A percentile compares a stretch with the other conserved stretches of the same genome.
These are phyloP conservation scores for Hymenoscyphus fraxineus DNA, from an alignment of 2,329 filamentous ascomycete genomes.

Conservation along the genomic window DNA sequence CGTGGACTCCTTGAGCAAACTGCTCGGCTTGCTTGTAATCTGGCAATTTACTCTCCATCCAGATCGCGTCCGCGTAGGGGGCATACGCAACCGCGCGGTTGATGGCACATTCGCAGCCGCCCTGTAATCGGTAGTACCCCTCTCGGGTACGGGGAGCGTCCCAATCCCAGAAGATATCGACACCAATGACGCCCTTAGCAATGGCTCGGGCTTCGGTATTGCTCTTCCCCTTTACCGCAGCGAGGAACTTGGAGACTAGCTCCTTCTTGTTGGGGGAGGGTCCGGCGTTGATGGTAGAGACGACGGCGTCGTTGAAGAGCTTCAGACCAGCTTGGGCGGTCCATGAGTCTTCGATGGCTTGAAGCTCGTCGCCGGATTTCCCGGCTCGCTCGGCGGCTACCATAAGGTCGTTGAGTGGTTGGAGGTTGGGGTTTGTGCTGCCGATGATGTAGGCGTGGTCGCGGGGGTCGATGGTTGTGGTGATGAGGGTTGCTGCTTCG, in stretches of 20 bases:
- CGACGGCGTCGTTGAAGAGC: slow-evolving; percentile 87
- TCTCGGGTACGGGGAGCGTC: slow-evolving; percentile 88
- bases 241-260: slow-evolving; percentile 63
- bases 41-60: slow-evolving; percentile 98
- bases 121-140: slow-evolving; percentile 90
- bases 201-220: slow-evolving; percentile 77
- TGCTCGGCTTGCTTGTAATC: slow-evolving; percentile 88
- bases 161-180: slow-evolving; percentile 91
- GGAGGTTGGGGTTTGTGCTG: slow-evolving; percentile 76
- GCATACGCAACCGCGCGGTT: slow-evolving; percentile 89
- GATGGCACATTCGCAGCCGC: slow-evolving; percentile 85
- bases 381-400: slow-evolving; percentile 75
- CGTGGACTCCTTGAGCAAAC: slow-evolving; percentile 90
- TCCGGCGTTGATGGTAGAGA: slow-evolving; percentile 71
- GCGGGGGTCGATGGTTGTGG: slow-evolving; percentile 89
- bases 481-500: slow-evolving; percentile 95
- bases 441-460: slow-evolving; percentile 94
- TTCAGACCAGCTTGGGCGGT: slow-evolving; percentile 71
- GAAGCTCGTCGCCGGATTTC: slow-evolving; percentile 75
- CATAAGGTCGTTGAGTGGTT: slow-evolving; percentile 90
- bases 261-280: slow-evolving; percentile 64
- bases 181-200: slow-evolving; percentile 71
- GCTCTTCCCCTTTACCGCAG: slow-evolving; percentile 74
- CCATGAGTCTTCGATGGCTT: slow-evolving; percentile 92
- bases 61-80: slow-evolving; percentile 92